Conservation (phyloP, 768 basidiomycete genomes). For the Cystofilobasidium ferigula region DNA sequence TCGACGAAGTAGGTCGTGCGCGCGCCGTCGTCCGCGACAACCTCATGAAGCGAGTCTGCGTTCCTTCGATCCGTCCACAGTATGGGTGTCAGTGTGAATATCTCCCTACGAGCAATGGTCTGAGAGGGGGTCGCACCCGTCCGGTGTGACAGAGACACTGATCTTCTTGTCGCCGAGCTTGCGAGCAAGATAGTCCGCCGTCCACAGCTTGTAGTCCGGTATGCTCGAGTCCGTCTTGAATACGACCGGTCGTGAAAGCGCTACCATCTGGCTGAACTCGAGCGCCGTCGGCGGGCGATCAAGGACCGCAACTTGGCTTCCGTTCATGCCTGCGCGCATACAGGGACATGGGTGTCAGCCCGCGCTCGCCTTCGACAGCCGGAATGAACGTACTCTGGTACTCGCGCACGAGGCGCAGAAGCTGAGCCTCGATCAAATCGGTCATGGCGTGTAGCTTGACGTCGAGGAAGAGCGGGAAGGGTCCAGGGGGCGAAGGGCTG, state of each 20-base stretch:
- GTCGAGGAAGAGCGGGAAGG: no score
- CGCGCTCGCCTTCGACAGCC: background rate
- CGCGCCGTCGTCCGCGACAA: conserved; percentile 46
- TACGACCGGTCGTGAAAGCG: conserved; percentile 60
- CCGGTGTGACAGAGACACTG: conserved; percentile 69
- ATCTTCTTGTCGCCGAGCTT: conserved; percentile 49
- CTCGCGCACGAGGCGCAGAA: conserved; percentile 14
- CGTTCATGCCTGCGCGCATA: conserved; percentile 29
- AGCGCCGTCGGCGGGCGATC: conserved; percentile 52
- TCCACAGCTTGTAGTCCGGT: conserved; percentile 50
- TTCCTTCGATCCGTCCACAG: conserved; percentile 25
- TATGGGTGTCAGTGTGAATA: background rate
- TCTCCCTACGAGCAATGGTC: background rate
- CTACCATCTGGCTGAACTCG: conserved; percentile 58
- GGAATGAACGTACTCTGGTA: conserved; percentile 11
- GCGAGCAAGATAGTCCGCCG: conserved; percentile 51
- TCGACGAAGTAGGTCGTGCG: conserved; percentile 61
- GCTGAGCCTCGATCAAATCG: background rate
- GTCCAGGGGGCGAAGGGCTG: no score
- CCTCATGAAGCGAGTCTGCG: conserved; percentile 57
- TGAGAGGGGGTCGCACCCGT: conserved; percentile 50
- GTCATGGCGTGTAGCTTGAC: no score
- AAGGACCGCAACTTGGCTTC: conserved; percentile 32
- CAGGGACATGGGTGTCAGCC: background rate
- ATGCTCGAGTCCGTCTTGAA: conserved; percentile 48